These are phyloP conservation scores for Bolboschoenoplectus hybrid DNA, from an alignment of 202 grass and related monocot species.

Conservation along the genomic window DNA sequence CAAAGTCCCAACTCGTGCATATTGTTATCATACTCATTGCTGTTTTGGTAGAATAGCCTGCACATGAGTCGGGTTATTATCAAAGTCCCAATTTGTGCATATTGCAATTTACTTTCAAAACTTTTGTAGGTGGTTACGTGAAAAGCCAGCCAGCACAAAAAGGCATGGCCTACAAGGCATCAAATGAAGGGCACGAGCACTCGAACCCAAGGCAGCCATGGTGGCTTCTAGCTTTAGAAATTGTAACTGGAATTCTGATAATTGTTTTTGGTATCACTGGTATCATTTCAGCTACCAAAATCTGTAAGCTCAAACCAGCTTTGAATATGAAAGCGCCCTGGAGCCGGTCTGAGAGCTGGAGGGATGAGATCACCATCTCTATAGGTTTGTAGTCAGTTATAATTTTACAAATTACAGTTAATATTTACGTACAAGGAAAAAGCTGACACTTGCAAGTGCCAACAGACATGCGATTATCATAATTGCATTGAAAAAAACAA, in stretches of 20 bases:
- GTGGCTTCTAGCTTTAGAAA: slow-evolving; percentile 95
- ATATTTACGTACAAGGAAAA: not conserved
- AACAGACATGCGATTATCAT: slow-evolving; percentile 6
- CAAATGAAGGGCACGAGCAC: slow-evolving; percentile 55
- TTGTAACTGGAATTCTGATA: slow-evolving; percentile 76
- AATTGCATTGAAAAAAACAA: slow-evolving; percentile 7
- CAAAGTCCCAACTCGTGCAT: not conserved
- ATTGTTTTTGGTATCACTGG: slow-evolving; percentile 67
- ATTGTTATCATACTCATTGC: not conserved
- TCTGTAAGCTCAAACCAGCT: slow-evolving; percentile 64
- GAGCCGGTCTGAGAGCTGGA: slow-evolving; percentile 70
- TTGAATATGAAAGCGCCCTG: slow-evolving; percentile 66
- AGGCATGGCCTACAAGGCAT: slow-evolving; percentile 37
- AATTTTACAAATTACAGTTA: slow-evolving; percentile 14
- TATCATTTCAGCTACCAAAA: slow-evolving; percentile 68
- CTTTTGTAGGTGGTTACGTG: slow-evolving; percentile 51
- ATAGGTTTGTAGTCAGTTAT: slow-evolving; percentile 52
- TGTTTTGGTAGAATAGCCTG: not conserved
- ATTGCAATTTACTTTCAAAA: slow-evolving; percentile 1
- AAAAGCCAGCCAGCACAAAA: slow-evolving; percentile 52
- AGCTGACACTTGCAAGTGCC: not conserved
- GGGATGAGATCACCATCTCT: slow-evolving; percentile 67
- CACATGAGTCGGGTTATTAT: not conserved
- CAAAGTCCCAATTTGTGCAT: not conserved
- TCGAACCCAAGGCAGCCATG: slow-evolving; percentile 58